Base-by-base conservation (phyloP, 2,329 filamentous ascomycete species). In the Neoarthrinium moseri region DNA sequence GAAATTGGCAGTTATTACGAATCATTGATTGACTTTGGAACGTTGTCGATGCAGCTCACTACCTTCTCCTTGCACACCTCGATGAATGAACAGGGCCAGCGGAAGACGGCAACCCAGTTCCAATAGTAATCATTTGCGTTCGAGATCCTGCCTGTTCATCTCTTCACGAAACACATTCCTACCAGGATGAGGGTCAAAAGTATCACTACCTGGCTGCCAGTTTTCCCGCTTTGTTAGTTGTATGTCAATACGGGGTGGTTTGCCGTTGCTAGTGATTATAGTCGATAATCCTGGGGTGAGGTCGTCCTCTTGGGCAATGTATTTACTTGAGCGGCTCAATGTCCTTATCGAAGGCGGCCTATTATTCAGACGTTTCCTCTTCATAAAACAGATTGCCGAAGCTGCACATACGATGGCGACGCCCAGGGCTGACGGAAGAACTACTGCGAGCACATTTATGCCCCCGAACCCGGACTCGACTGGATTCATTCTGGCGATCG, bases 121-220 rank as follows among this genome's bases (percentile, higher is more conserved):
- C 33, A 35, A 35, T 17, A 4, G 13, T 11, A 11, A 20, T 22
- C 22, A 36, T 7, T 18, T 21, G 7, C 35, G 35, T 29, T 41
- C 21, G 11, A 13, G 21, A 17, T 41, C 17, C 20, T 41, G 38
- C 38, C 38, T 41, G 6, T 12, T 17, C 24, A 41, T 41, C 26
- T 41, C 38, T 10, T 41, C 26, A 8, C 38, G 38, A 18, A 41
- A 41, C 12, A 41, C 38, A 11, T 41, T 41, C 6, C 38, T 22
- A 10, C 26, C 38, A n/a, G 23, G 38, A 15, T 30, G 38, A 7
- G 23, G 38, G 15, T 30, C 38, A 6, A 22, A 17, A 13, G 18
- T 23, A 2, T 29, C 13, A 12, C 38, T 41, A 15, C 15, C 30
- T 11, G 38, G 17, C 4, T 15, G 20, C 38, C 38, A 41, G 17